Percentiles rank a stretch among this genome's conserved stretches.
Conservation (phyloP, 208 protist genomes). For the Leptomonas pyrrhocoris region DNA sequence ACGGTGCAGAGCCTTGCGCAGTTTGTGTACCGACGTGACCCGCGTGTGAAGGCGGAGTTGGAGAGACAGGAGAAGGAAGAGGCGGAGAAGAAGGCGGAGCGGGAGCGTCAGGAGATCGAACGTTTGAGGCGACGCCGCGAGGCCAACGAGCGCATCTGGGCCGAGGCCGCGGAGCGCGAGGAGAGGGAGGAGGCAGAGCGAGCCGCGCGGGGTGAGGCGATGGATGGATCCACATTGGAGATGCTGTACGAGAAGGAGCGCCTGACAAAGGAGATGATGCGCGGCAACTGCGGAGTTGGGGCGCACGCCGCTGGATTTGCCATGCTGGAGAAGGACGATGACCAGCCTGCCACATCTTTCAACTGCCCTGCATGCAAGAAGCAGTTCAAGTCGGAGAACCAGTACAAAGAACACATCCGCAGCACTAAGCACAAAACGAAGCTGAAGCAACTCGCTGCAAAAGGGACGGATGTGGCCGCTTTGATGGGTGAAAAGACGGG, state of each 20-base stretch:
- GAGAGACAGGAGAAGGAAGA: constrained; percentile 66
- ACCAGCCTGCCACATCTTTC: constrained; percentile 27
- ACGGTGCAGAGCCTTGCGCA: constrained; percentile 75
- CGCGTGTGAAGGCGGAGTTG: constrained; percentile 75
- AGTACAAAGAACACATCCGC: constrained; percentile 87
- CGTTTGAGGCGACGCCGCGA: constrained; percentile 60
- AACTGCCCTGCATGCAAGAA: constrained; percentile 91
- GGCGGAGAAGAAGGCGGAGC: constrained; percentile 54
- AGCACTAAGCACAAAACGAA: constrained; percentile 91
- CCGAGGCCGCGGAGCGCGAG: constrained; percentile 85
- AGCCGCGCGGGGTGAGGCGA: constrained; percentile 66
- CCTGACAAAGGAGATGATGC: constrained; percentile 62
- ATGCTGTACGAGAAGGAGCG: constrained; percentile 88
- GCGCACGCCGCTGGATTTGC: constrained; percentile 67
- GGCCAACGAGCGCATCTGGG: constrained; percentile 83
- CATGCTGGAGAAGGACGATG: constrained; percentile 55
- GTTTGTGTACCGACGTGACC: constrained; percentile 88
- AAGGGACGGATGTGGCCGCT: constrained; percentile 71
- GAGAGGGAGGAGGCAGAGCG: constrained; percentile 72
- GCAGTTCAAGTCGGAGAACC: constrained; percentile 79
- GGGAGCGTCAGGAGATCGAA: constrained; percentile 59
- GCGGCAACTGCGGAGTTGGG: constrained; percentile 40
- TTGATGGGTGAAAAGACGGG: constrained; percentile 62
- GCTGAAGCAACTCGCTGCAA: constrained; percentile 81
- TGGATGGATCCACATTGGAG: constrained; percentile 79